Percentiles rank a stretch among this genome's conserved stretches.
Conservation (phyloP, 768 basidiomycete species). For the Coprinopsis marcescibilis region DNA sequence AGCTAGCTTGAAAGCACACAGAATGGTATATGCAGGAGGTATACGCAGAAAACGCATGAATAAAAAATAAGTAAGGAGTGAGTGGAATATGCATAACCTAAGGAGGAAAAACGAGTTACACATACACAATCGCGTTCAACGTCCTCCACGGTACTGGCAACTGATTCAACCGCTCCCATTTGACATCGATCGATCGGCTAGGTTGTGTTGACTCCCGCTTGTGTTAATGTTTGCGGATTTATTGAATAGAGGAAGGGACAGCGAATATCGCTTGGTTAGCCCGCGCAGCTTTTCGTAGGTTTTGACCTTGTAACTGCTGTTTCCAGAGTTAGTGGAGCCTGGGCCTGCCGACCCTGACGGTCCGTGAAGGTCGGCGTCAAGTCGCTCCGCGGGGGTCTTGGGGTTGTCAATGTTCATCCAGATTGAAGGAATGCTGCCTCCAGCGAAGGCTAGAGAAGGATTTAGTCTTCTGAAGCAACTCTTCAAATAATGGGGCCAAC, state of each 20-base stretch:
- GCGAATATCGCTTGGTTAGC: constrained; percentile 45
- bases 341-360: too few relatives aligned
- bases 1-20: too few relatives aligned
- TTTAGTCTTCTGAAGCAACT: background rate
- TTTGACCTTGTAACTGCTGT: constrained; percentile 17
- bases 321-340: constrained; percentile 25
- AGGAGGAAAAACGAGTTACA: background rate
- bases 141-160: background rate
- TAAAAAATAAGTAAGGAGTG: background rate
- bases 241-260: constrained; percentile 39
- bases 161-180: constrained; percentile 6
- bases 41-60: background rate
- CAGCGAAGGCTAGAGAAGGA: background rate
- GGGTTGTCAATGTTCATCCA: constrained; percentile 43
- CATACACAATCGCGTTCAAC: background rate
- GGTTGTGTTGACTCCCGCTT: constrained; percentile 1
- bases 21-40: too few relatives aligned
- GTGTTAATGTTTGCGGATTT: constrained; percentile 12
- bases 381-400: constrained; percentile 28
- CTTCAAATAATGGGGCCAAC: background rate
- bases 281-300: constrained; percentile 34
- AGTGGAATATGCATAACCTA: background rate
- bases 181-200: background rate
- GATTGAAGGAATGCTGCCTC: constrained; percentile 36
- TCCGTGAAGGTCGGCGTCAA: too few relatives aligned